A percentile compares a stretch with the other conserved stretches of the same genome.
Conservation (phyloP, 148 eudicot genomes). For the Vaccinium macrocarpon region DNA sequence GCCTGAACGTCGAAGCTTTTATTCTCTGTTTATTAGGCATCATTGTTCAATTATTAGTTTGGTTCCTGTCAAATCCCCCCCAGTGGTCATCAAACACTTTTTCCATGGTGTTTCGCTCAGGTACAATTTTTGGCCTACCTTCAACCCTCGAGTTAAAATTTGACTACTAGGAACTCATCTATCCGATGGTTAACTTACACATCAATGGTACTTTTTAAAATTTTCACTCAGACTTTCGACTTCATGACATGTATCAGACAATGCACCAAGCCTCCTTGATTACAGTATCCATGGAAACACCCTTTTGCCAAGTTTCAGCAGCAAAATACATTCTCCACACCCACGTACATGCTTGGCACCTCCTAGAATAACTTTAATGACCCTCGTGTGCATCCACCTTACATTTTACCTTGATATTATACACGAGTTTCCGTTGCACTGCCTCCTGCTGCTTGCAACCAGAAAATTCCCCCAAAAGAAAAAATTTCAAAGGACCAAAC, state of each 20-base stretch:
- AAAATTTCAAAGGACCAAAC: slow-evolving; percentile 74
- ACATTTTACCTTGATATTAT: slow-evolving; percentile 37
- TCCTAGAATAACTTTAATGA: slow-evolving; percentile 44
- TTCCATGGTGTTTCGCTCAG: too few species aligned
- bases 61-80: too few species aligned
- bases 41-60: too few species aligned
- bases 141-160: too few species aligned
- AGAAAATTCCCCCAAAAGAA: slow-evolving; percentile 68
- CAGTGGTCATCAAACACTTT: too few species aligned
- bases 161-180: neutral
- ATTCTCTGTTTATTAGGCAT: too few species aligned
- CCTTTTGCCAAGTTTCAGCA: slow-evolving; percentile 58
- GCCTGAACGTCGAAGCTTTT: too few species aligned
- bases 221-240: slow-evolving; percentile 16
- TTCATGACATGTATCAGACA: slow-evolving; percentile 25
- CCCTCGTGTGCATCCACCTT: slow-evolving; percentile 35
- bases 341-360: slow-evolving; percentile 38
- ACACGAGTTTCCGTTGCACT: slow-evolving; percentile 37
- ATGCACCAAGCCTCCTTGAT: slow-evolving; percentile 17
- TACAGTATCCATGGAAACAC: slow-evolving; percentile 41
- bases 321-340: slow-evolving; percentile 39
- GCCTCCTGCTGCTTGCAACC: slow-evolving; percentile 42
- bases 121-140: too few species aligned
- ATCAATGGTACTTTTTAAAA: too few species aligned
- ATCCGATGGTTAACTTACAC: too few species aligned